phyloP scores from a whole-genome alignment of 345 rosid species.

The Orychophragmus violaceus region DNA sequence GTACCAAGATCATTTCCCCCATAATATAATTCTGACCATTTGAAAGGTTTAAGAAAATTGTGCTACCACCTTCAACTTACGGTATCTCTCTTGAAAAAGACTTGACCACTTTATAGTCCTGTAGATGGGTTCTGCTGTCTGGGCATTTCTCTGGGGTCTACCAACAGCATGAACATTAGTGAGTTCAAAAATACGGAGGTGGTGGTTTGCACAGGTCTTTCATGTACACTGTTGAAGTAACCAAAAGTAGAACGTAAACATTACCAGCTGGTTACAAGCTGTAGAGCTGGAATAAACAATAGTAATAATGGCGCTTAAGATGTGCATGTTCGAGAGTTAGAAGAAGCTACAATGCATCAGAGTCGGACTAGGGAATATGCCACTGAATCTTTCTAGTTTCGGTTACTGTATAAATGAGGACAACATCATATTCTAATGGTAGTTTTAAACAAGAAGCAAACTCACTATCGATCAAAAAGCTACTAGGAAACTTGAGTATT shows the following conservation, averaged over 20 bases:
- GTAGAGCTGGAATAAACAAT: neutral
- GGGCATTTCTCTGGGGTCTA: neutral
- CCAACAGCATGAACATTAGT: conserved; percentile 4
- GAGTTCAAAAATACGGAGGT: neutral
- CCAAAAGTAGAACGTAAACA: neutral
- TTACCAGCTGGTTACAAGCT: neutral
- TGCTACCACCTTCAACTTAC: neutral
- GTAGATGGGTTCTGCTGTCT: neutral
- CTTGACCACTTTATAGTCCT: neutral
- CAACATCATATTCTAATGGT: neutral
- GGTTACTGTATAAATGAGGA: neutral
- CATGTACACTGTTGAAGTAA: conserved; percentile 2
- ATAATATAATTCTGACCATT: neutral
- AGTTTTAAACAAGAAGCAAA: neutral
- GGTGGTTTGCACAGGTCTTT: neutral
- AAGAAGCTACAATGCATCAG: neutral
- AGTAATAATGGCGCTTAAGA: neutral
- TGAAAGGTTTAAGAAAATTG: neutral
- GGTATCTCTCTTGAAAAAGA: neutral
- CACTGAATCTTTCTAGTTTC: neutral
- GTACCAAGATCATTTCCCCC: neutral
- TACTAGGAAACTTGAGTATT: too few relatives aligned
- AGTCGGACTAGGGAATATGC: neutral
- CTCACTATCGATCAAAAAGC: neutral
- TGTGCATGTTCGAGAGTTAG: neutral